Base-by-base conservation (phyloP, 225 moss, liverwort and hornwort genomes). In the Sphagnum tenellum region DNA sequence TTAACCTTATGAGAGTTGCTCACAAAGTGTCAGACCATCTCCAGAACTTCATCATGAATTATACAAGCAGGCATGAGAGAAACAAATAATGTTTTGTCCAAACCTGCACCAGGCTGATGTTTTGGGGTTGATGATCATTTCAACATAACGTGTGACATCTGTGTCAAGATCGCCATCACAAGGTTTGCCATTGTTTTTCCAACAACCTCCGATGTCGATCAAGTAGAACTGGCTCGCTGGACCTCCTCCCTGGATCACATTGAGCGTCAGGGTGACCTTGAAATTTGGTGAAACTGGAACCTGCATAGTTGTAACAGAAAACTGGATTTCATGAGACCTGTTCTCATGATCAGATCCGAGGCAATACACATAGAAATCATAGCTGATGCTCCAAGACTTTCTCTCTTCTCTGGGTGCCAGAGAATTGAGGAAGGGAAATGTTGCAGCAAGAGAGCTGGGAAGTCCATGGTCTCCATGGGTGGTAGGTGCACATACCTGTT, bases 61-160 rank as follows among this genome's bases (percentile, higher is more conserved):
- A 29, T 29, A 29, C 29, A 29, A 29, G 29, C 29, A 29, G 29
- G 29, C 29, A 29, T 29, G 29, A 29, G 29, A 29, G 29, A 29
- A 29, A 29, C 29, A 29, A 29, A 29, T 0, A 29, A 29, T 29
- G 29, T 29, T 29, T 29, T 29, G 29, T 47, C 14, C 57, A 60
- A 14, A 80, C 84, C 78, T 81, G 79, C 94, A 94, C 85, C 85
- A 85, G 8, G 75, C 58, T 6, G 69, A 59, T 45, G 81, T 91
- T 57, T 87, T 75, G 3, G 94, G 94, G 64, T 94, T 94, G 74
- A 94, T 90, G 70, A 94, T 89, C 91, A 94, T 94, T 78, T 94
- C 94, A 12, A 83, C 87, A 69, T 94, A 94, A 48, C 91, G 85
- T 14, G 94, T 94, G 45, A 94, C 91, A 59, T 94, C 94, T 29